Evolutionary conservation across 179 eudicot species (phyloP).

Genomic region (Silene vulgaris): DNA sequence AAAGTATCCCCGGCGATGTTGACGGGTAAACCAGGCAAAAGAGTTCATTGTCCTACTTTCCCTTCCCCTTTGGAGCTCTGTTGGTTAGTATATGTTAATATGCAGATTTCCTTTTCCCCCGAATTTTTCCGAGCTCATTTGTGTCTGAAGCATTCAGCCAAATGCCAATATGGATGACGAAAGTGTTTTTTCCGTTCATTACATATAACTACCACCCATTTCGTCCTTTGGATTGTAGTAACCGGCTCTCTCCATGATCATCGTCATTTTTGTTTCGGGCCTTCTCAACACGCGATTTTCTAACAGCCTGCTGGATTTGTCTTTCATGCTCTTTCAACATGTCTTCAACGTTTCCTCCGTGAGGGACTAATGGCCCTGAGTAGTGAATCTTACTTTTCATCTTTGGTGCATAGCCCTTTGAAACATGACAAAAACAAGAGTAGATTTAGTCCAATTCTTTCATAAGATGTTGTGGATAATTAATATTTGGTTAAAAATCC

Average conservation of each 20-base stretch:
- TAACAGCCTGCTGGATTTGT: slow-evolving; percentile 89
- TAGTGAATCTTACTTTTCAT: slow-evolving; percentile 63
- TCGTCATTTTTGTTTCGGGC: slow-evolving; percentile 32
- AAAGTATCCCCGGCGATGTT: neutral
- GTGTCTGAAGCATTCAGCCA: neutral
- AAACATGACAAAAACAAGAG: neutral
- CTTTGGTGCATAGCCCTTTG: slow-evolving; percentile 44
- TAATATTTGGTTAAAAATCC: no score
- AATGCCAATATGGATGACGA: neutral
- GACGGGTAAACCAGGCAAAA: slow-evolving; percentile 13
- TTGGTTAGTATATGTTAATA: slow-evolving; percentile 1
- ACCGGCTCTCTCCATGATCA: slow-evolving; percentile 17
- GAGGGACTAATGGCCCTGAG: slow-evolving; percentile 87
- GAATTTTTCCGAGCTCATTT: slow-evolving; percentile 11
- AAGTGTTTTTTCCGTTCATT: neutral
- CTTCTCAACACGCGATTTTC: slow-evolving; percentile 56
- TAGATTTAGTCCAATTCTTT: neutral
- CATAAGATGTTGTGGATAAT: no score
- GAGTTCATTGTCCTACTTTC: neutral
- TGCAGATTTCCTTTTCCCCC: neutral
- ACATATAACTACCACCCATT: slow-evolving; percentile 24
- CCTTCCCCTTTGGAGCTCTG: slow-evolving; percentile 19
- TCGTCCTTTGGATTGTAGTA: slow-evolving; percentile 23
- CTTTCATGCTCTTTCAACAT: slow-evolving; percentile 94
- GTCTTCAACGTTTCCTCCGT: slow-evolving; percentile 82